Conservation (phyloP, 1,139 yeast genomes). For the Kluyveromyces marxianus region DNA sequence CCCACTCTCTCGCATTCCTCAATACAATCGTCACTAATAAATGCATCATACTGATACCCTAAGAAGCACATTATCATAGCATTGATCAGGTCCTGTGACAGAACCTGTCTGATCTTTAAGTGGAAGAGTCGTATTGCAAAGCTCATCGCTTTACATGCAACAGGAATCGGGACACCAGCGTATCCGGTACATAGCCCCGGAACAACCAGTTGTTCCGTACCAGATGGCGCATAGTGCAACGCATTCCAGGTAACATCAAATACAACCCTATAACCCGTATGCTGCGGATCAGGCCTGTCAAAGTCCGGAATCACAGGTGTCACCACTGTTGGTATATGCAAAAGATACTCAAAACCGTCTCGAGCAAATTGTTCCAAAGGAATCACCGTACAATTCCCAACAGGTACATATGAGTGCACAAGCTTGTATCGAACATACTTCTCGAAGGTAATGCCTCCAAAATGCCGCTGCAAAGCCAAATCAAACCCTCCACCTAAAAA, state of each 20-base stretch:
- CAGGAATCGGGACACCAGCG: constrained; percentile 36
- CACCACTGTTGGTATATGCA: constrained; percentile 46
- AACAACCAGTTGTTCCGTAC: constrained; percentile 33
- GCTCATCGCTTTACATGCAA: constrained; percentile 30
- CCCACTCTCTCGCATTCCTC: constrained; percentile 18
- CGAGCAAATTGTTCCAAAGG: constrained; percentile 12
- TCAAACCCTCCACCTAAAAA: constrained; percentile 49
- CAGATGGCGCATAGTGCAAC: constrained; percentile 21
- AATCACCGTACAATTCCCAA: constrained; percentile 21
- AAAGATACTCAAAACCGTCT: constrained; percentile 30
- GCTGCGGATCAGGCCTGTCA: constrained; percentile 11
- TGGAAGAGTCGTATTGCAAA: constrained; percentile 24
- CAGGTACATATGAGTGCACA: constrained; percentile 22
- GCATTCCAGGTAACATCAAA: constrained; percentile 44
- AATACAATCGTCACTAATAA: constrained; percentile 14
- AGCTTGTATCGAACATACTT: constrained; percentile 24
- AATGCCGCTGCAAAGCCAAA: constrained; percentile 34
- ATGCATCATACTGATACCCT: constrained; percentile 20
- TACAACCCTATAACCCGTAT: constrained; percentile 27
- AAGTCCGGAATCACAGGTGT: constrained; percentile 31
- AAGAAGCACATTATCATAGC: constrained; percentile 24
- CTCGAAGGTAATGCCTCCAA: constrained; percentile 25
- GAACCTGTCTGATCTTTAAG: constrained; percentile 8
- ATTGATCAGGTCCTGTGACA: constrained; percentile 20
- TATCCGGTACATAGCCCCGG: constrained; percentile 49